Evolutionary conservation across 306 rosid species (phyloP).

Genomic region (Sophora flavescens): DNA sequence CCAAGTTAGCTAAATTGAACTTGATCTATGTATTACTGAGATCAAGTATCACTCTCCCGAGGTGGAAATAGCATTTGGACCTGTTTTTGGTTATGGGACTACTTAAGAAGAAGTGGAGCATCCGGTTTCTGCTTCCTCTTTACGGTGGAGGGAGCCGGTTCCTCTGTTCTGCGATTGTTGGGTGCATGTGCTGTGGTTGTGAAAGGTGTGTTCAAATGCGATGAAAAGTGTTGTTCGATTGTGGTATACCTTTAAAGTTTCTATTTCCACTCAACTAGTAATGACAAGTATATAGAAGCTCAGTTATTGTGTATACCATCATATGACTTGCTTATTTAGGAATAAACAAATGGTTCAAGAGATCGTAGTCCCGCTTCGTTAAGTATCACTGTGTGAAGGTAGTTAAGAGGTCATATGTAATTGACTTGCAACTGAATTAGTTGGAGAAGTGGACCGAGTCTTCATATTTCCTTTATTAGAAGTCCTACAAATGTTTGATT

Average conservation of each 20-base stretch:
- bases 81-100: slow-evolving; percentile 99
- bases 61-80: slow-evolving; percentile 99
- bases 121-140: slow-evolving; percentile 98
- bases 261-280: slow-evolving; percentile 32
- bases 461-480: slow-evolving; percentile 36
- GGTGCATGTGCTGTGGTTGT: slow-evolving; percentile 98
- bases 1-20: slow-evolving; percentile 44
- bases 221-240: slow-evolving; percentile 24
- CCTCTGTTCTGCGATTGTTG: slow-evolving; percentile 94
- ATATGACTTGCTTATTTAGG: slow-evolving; percentile 28
- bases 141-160: slow-evolving; percentile 99
- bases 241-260: slow-evolving; percentile 32
- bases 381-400: neutral
- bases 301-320: neutral
- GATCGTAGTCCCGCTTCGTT: slow-evolving; percentile 32
- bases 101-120: slow-evolving; percentile 96
- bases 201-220: slow-evolving; percentile 64
- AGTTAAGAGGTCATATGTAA: slow-evolving; percentile 15
- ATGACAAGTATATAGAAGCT: slow-evolving; percentile 11
- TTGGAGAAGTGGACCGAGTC: slow-evolving; percentile 2
- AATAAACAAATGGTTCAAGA: slow-evolving; percentile 8
- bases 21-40: slow-evolving; percentile 55
- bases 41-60: slow-evolving; percentile 88
- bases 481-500: slow-evolving; percentile 37
- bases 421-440: slow-evolving; percentile 25